A percentile compares a stretch with the other conserved stretches of the same genome.
Conservation (phyloP, 768 basidiomycete genomes). For the Russula emetica region DNA sequence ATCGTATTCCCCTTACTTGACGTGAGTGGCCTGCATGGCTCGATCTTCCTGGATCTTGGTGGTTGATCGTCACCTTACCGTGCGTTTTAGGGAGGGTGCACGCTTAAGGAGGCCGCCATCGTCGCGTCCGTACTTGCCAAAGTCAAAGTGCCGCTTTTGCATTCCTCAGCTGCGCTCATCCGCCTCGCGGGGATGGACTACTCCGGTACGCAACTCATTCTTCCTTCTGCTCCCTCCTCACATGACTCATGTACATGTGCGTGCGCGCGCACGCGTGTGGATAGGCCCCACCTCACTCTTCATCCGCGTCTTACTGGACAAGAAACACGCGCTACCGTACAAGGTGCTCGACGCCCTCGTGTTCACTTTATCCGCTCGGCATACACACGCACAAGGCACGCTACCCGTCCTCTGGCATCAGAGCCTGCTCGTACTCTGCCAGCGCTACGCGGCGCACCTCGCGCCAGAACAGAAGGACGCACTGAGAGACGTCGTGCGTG, state of each 20-base stretch:
- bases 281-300: slow-evolving; percentile 90
- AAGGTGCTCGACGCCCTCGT: slow-evolving; percentile 97
- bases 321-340: slow-evolving; percentile 96
- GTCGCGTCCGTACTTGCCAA: slow-evolving; percentile 86
- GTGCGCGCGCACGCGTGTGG: no score
- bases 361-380: slow-evolving; percentile 95
- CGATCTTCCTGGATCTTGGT: neutral
- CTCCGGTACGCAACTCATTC: slow-evolving; percentile 49
- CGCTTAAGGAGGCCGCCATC: slow-evolving; percentile 91
- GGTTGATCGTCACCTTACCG: neutral
- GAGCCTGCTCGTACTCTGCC: slow-evolving; percentile 87
- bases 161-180: slow-evolving; percentile 91
- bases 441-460: slow-evolving; percentile 89
- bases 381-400: slow-evolving; percentile 78
- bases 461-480: slow-evolving; percentile 98
- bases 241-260: neutral
- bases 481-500: slow-evolving; percentile 86
- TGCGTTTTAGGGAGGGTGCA: slow-evolving; percentile 64
- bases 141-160: slow-evolving; percentile 92
- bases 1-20: slow-evolving; percentile 94
- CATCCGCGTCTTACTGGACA: slow-evolving; percentile 94
- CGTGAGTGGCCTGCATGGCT: slow-evolving; percentile 43
- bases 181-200: slow-evolving; percentile 97
- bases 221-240: no score
- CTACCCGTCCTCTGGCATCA: slow-evolving; percentile 99